These are phyloP conservation scores for Colletotrichum costaricense DNA, from an alignment of 2,329 filamentous ascomycete genomes.

Conservation along the genomic window DNA sequence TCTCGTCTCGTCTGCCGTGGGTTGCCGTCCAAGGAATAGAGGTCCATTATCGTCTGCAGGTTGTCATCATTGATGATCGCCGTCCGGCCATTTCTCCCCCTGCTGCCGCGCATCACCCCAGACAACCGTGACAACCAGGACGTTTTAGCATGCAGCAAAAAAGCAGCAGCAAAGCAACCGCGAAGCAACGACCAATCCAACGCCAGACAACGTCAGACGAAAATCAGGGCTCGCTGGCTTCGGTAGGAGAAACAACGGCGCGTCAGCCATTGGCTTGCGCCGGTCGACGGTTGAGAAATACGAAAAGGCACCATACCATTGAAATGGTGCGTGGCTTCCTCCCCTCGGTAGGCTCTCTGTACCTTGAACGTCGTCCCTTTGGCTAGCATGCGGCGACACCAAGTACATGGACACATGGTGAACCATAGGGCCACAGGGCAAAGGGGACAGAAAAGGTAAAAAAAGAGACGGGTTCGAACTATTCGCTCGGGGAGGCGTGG, in stretches of 20 bases:
- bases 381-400: neutral
- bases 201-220: neutral
- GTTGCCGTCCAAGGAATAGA: slow-evolving; percentile 23
- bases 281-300: neutral
- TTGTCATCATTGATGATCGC: slow-evolving; percentile 31
- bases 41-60: slow-evolving; percentile 31
- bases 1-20: slow-evolving; percentile 2
- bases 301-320: neutral
- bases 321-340: neutral
- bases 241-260: slow-evolving; percentile 2
- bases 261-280: slow-evolving; percentile 1
- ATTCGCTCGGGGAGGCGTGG: slow-evolving; percentile 30
- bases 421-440: neutral
- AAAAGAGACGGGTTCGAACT: slow-evolving; percentile 23
- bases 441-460: slow-evolving; percentile 13
- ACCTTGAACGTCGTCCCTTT: neutral
- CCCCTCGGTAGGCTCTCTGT: neutral
- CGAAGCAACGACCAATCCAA: neutral
- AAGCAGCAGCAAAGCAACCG: slow-evolving; percentile 6
- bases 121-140: slow-evolving; percentile 18
- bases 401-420: neutral
- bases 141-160: slow-evolving; percentile 18
- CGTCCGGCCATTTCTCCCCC: slow-evolving; percentile 2
- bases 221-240: slow-evolving; percentile 14
- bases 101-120: slow-evolving; percentile 33